phyloP scores from a whole-genome alignment of 2,329 filamentous ascomycete species.

The Salinomyces thailandicus region DNA sequence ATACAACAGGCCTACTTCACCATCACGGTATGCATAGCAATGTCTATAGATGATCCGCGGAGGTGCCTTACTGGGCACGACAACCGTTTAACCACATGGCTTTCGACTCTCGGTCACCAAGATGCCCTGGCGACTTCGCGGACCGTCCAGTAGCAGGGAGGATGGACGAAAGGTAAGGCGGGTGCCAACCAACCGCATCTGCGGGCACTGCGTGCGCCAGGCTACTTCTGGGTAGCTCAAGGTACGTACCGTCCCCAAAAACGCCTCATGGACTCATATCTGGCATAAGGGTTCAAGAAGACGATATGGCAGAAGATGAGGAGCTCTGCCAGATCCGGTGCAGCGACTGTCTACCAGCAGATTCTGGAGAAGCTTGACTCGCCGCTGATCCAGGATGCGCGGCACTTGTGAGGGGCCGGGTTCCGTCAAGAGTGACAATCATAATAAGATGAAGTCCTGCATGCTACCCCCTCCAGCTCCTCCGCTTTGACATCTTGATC shows the following conservation, averaged over 20 bases:
- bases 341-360: neutral
- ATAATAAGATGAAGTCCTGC: neutral
- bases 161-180: slow-evolving; percentile 12
- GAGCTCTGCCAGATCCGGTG: neutral
- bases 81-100: too few species aligned
- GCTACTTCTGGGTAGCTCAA: slow-evolving; percentile 17
- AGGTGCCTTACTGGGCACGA: too few species aligned
- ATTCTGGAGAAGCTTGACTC: slow-evolving; percentile 7
- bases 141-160: too few species aligned
- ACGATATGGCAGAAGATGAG: too few species aligned
- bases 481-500: slow-evolving; percentile 1
- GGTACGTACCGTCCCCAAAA: too few species aligned
- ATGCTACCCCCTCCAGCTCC: neutral
- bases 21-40: too few species aligned
- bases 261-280: too few species aligned
- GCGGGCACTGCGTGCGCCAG: slow-evolving; percentile 11
- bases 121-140: too few species aligned
- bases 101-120: too few species aligned
- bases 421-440: neutral
- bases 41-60: too few species aligned
- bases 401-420: slow-evolving; percentile 11
- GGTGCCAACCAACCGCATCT: slow-evolving; percentile 13
- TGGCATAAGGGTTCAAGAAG: too few species aligned
- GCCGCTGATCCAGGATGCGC: neutral
- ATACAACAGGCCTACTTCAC: too few species aligned